These are phyloP conservation scores for Pseudotulostoma volvatum DNA, from an alignment of 495 filamentous ascomycete species.

Conservation along the genomic window DNA sequence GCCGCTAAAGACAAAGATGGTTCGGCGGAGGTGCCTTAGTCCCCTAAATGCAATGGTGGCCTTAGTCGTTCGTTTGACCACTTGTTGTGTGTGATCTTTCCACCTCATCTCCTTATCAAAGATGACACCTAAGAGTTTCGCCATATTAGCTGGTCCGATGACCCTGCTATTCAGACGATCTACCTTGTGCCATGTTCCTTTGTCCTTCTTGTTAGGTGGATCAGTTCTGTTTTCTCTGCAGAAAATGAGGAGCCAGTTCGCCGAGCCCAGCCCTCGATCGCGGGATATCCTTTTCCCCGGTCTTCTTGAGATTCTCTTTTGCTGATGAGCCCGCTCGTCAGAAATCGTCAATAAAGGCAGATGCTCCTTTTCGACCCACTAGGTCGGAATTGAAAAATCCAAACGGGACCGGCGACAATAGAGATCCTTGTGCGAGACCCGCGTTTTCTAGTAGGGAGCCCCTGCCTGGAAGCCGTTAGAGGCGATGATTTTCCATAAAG, in stretches of 20 bases:
- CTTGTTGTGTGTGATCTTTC: slow-evolving; percentile 13
- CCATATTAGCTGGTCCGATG: slow-evolving; percentile 6
- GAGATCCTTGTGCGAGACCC: slow-evolving; percentile 14
- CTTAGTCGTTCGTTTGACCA: slow-evolving; percentile 10
- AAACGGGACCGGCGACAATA: slow-evolving; percentile 15
- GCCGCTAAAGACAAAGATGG: slow-evolving; percentile 3
- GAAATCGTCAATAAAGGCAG: slow-evolving; percentile 14
- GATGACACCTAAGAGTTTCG: slow-evolving; percentile 13
- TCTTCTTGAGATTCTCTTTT: slow-evolving; percentile 9
- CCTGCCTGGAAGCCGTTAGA: slow-evolving; percentile 12
- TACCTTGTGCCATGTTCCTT: slow-evolving; percentile 1
- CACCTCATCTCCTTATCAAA: slow-evolving; percentile 10
- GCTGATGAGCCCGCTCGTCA: slow-evolving; percentile 7
- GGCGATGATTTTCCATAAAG: slow-evolving; percentile 14
- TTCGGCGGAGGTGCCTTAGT: slow-evolving; percentile 8
- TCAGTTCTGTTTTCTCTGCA: slow-evolving; percentile 14
- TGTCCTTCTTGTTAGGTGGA: slow-evolving; percentile 12
- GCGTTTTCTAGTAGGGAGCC: slow-evolving; percentile 7
- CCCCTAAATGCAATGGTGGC: slow-evolving; percentile 7
- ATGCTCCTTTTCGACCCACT: slow-evolving; percentile 12
- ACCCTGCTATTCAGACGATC: slow-evolving; percentile 1
- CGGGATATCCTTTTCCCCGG: slow-evolving; percentile 9
- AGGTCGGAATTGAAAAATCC: slow-evolving; percentile 16
- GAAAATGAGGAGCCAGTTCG: slow-evolving; percentile 10
- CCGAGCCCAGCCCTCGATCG: slow-evolving; percentile 10